phyloP scores from a whole-genome alignment of 139 green algal species.

The Chlamydomonas incerta region DNA sequence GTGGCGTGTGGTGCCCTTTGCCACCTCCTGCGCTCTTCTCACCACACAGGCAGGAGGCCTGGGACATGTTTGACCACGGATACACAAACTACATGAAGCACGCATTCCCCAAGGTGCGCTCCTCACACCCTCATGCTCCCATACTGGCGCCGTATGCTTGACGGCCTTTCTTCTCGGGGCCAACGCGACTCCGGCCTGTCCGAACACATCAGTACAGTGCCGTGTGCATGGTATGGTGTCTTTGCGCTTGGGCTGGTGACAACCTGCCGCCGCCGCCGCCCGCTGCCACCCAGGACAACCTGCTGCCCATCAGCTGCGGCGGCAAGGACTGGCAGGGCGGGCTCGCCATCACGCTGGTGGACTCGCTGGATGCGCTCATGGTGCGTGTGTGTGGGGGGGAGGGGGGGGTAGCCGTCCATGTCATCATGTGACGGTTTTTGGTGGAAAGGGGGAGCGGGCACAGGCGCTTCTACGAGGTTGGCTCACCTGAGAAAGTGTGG shows the following conservation, averaged over 20 bases:
- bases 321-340: slow-evolving; percentile 87
- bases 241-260: too few relatives aligned
- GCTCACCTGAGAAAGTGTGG: too few relatives aligned
- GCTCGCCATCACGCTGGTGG: slow-evolving; percentile 86
- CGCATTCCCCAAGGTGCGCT: slow-evolving; percentile 75
- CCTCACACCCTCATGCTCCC: too few relatives aligned
- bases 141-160: not conserved
- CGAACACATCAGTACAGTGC: too few relatives aligned
- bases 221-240: too few relatives aligned
- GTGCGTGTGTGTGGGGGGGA: slow-evolving; percentile 43
- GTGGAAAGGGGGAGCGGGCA: too few relatives aligned
- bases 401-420: too few relatives aligned
- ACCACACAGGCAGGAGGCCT: slow-evolving; percentile 64
- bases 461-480: too few relatives aligned
- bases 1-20: too few relatives aligned
- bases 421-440: too few relatives aligned
- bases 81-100: slow-evolving; percentile 81
- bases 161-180: too few relatives aligned
- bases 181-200: too few relatives aligned
- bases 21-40: not conserved
- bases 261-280: not conserved
- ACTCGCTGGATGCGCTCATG: slow-evolving; percentile 87
- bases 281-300: slow-evolving; percentile 72
- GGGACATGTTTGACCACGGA: slow-evolving; percentile 78
- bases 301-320: slow-evolving; percentile 81